Evolutionary conservation across 2,329 filamentous ascomycete species (phyloP).

Genomic region (Raffaelea deltoideospora): DNA sequence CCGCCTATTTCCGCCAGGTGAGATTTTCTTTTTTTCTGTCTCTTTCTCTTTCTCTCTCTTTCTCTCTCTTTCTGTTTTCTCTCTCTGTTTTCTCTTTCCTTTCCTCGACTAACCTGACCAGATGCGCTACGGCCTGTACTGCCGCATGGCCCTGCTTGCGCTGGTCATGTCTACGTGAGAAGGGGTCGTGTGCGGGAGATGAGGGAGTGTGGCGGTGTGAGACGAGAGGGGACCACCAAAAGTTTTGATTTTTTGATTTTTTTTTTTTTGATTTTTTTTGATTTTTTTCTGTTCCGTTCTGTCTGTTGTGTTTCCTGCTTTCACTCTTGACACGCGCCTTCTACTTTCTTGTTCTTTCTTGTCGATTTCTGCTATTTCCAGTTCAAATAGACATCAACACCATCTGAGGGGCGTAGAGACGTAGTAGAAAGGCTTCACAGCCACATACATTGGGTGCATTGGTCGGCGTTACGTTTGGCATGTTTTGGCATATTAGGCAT

Average conservation of each 20-base stretch:
- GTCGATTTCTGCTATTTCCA: no score
- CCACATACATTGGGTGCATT: not conserved
- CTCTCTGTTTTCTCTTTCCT: not conserved
- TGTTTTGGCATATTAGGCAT: conserved; percentile 5
- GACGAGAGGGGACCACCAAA: conserved; percentile 1
- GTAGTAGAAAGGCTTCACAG: no score
- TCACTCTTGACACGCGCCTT: no score
- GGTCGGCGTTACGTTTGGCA: not conserved
- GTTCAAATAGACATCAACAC: no score
- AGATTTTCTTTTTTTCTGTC: conserved; percentile 24
- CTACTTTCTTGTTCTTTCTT: no score
- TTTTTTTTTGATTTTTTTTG: not conserved
- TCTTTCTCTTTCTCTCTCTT: not conserved
- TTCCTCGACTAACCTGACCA: conserved; percentile 21
- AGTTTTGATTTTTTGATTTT: conserved; percentile 1
- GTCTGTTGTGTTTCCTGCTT: not conserved
- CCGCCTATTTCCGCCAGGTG: conserved; percentile 98
- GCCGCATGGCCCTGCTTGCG: conserved; percentile 91
- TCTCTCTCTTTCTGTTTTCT: no score
- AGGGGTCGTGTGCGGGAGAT: not conserved
- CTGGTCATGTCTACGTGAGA: conserved; percentile 56
- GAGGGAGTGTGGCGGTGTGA: not conserved
- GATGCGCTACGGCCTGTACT: conserved; percentile 98
- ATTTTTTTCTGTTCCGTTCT: not conserved
- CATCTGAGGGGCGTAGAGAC: no score